Evolutionary conservation across 2,329 filamentous ascomycete genomes (phyloP), one percentile per base, ranked within the genome.

Genomic region (Lecanoromycetidae sp.): DNA sequence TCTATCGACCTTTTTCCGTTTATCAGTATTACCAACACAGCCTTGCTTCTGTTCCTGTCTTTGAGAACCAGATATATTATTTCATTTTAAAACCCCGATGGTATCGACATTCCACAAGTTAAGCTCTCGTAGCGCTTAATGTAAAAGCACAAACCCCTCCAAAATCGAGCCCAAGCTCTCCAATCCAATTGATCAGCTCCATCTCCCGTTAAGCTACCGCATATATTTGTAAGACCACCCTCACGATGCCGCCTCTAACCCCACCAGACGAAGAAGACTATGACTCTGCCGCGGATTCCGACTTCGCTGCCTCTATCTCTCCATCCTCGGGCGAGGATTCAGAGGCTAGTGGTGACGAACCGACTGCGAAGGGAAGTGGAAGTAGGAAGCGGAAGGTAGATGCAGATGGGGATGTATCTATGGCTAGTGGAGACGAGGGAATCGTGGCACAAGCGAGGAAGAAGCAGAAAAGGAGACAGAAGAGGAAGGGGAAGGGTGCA

Each of bases 351-450:
- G 58, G 44, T 19, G 44, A 20, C 19, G 22, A n/a, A 58, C 32
- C 56, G 55, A 44, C 51, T 51, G 32, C 59, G 17, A 68, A 65
- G 48, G 63, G n/a, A n/a, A n/a, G n/a, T n/a, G n/a, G n/a, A n/a
- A n/a, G 64, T 49, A 60, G 60, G 27, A 69, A 66, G 50, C 60
- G 54, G 54, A 66, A 58, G 52, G 60, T 36, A 42, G 57, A 48
- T 12, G 58, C 59, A 42, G 48, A 45, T 29, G 52, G 51, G 20
- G 50, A 46, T 4, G 53, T 52, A 3, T 56, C 59, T n/a, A 62
- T 62, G 60, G 61, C 5, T 71, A 75, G 49, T 76, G 74, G 74
- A 3, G 74, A 77, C 54, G 74, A 77, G 55, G 68, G 63, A 6
- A 76, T 71, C n/a, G 75, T 77, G 34, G 62, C 62, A 46, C 72